Evolutionary conservation across 1,284 basidiomycete species (phyloP), one percentile per base, ranked within the genome.

Genomic region (Sporisorium sorghi): DNA sequence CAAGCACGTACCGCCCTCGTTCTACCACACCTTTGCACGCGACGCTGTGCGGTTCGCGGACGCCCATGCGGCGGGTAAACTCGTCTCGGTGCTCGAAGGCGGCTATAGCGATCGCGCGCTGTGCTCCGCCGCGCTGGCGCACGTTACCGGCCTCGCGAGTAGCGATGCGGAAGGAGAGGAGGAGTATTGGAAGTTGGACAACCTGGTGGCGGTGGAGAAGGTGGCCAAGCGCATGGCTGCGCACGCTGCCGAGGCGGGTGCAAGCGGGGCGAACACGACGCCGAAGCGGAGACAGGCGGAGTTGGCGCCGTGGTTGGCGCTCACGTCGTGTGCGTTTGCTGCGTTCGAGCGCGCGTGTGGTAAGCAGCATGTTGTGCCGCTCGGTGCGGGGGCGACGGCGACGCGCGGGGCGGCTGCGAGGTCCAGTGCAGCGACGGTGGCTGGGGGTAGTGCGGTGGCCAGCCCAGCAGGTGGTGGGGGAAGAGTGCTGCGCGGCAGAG

Each of bases 21-120:
- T 97, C 86, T 99, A 93, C 84, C 87, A 91, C 77, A 90, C 89
- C 5, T 97, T 97, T 79, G 91, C 93, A 0, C 87, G 86, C 3
- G 93, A 97, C 78, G 89, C 90, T 0, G 87, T 89, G 40, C 80
- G 72, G 0, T 89, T 98, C 58, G 91, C 92, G 0, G 88, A 92
- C 44, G 78, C 85, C 24, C 89, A 90, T 67, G 90, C 92, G 0
- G 78, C 85, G 0, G 93, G 94, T 0, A 89, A 91, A 52, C 81
- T 97, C 1, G 87, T 98, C 23, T 93, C 92, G 70, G 91, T 97
- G 0, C 88, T 99, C 1, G 96, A 99, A 85, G 95, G 95, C 1
- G 96, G 95, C 0, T 98, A 99, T 82, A 93, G 92, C 75, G 94
- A 97, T 82, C 88, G 91, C 9, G 84, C 85, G 4, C 86, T 98